Evolutionary conservation across 495 filamentous ascomycete genomes (phyloP).

Genomic region (Podospora australis): DNA sequence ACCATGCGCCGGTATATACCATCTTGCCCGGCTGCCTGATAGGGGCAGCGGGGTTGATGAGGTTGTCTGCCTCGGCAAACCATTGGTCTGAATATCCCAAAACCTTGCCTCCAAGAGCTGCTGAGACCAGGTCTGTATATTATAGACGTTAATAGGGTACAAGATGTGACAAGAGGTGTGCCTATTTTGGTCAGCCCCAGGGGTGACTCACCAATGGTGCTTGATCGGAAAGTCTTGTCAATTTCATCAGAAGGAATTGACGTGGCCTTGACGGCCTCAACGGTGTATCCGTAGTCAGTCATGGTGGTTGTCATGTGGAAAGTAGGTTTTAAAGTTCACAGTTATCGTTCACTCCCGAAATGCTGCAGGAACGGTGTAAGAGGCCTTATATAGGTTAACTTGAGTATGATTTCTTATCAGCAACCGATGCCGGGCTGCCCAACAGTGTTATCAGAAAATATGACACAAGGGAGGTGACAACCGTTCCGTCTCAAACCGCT

Average conservation of each 20-base stretch:
- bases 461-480: background rate
- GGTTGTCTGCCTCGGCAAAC: slow-evolving; percentile 78
- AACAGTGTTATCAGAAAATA: background rate
- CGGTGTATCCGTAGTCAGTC: slow-evolving; percentile 37
- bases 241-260: slow-evolving; percentile 53
- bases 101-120: slow-evolving; percentile 64
- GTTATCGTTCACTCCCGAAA: too few species aligned
- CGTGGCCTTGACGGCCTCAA: slow-evolving; percentile 42
- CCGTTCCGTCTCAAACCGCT: background rate
- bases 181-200: too few species aligned
- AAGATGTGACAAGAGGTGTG: too few species aligned
- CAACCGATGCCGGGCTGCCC: background rate
- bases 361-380: too few species aligned
- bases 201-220: slow-evolving; percentile 67
- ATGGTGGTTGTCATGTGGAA: slow-evolving; percentile 1
- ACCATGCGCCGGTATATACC: slow-evolving; percentile 84
- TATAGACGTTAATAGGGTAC: too few species aligned
- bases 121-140: slow-evolving; percentile 66
- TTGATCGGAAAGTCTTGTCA: slow-evolving; percentile 63
- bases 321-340: background rate
- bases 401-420: too few species aligned
- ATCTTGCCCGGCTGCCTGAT: slow-evolving; percentile 76
- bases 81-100: slow-evolving; percentile 79
- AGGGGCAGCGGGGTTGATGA: slow-evolving; percentile 67
- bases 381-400: too few species aligned